phyloP scores from a whole-genome alignment of 208 protist species.

The Trypanosoma mega region DNA sequence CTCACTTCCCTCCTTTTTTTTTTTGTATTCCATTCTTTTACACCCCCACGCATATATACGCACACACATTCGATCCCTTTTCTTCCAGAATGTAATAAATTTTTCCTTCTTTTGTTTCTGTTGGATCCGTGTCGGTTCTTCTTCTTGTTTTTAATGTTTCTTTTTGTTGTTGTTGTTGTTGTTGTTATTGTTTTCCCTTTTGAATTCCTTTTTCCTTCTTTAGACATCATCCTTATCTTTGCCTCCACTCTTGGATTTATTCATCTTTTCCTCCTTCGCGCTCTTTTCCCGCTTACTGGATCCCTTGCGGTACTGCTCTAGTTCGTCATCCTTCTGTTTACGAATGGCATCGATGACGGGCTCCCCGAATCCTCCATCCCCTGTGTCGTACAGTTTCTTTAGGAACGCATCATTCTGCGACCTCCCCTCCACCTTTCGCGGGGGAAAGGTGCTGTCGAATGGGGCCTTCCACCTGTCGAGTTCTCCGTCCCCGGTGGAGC shows the following conservation, averaged over 20 bases:
- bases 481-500: constrained; percentile 66
- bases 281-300: constrained; percentile 30
- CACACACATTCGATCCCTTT: too few species aligned
- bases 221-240: neutral
- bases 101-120: too few species aligned
- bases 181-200: too few species aligned
- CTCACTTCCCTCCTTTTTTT: neutral
- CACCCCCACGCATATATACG: too few species aligned
- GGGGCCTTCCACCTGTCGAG: constrained; percentile 81
- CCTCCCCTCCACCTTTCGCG: constrained; percentile 33
- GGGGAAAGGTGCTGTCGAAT: constrained; percentile 73
- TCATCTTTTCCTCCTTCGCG: constrained; percentile 16
- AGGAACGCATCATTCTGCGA: constrained; percentile 64
- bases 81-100: too few species aligned
- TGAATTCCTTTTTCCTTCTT: neutral
- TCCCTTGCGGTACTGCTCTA: constrained; percentile 76
- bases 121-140: too few species aligned
- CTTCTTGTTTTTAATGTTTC: too few species aligned
- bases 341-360: constrained; percentile 76
- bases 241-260: neutral
- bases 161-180: too few species aligned
- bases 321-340: constrained; percentile 88
- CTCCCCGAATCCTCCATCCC: constrained; percentile 73
- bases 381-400: constrained; percentile 57
- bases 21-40: too few species aligned